Percentiles rank a stretch among this genome's conserved stretches.
These are phyloP conservation scores for Leptoxyphium fumago DNA, from an alignment of 2,329 filamentous ascomycete genomes.

Conservation along the genomic window DNA sequence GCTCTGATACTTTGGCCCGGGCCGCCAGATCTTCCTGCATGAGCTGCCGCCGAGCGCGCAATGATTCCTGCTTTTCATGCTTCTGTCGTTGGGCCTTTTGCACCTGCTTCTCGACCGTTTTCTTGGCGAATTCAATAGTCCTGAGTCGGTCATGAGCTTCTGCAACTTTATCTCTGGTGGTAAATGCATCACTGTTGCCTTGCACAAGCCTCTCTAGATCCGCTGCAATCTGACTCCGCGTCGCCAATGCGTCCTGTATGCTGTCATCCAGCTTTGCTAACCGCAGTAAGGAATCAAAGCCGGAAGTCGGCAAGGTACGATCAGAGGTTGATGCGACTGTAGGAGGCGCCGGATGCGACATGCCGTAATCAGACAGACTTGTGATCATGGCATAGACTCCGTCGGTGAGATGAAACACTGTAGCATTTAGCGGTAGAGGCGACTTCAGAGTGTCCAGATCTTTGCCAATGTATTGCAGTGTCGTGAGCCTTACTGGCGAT, in stretches of 20 bases:
- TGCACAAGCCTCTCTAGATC: constrained; percentile 51
- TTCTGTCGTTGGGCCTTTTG: constrained; percentile 46
- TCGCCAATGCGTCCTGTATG: constrained; percentile 75
- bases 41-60: constrained; percentile 48
- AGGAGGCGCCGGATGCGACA: constrained; percentile 6
- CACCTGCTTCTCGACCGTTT: constrained; percentile 51
- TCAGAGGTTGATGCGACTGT: constrained; percentile 20
- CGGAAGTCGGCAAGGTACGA: constrained; percentile 50
- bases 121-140: constrained; percentile 37
- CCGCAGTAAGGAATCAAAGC: constrained; percentile 78
- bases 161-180: constrained; percentile 19
- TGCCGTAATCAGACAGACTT: constrained; percentile 43
- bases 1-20: constrained; percentile 25
- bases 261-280: constrained; percentile 79
- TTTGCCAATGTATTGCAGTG: constrained; percentile 65
- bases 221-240: constrained; percentile 55
- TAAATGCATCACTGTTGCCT: constrained; percentile 23
- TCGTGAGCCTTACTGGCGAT: constrained; percentile 53
- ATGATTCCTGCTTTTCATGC: constrained; percentile 52
- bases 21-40: constrained; percentile 37
- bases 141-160: constrained; percentile 31
- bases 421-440: constrained; percentile 63
- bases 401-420: constrained; percentile 74
- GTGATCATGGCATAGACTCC: constrained; percentile 67
- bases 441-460: constrained; percentile 49